These are phyloP conservation scores for Cornus suecica DNA, from an alignment of 148 eudicot species.

Conservation along the genomic window DNA sequence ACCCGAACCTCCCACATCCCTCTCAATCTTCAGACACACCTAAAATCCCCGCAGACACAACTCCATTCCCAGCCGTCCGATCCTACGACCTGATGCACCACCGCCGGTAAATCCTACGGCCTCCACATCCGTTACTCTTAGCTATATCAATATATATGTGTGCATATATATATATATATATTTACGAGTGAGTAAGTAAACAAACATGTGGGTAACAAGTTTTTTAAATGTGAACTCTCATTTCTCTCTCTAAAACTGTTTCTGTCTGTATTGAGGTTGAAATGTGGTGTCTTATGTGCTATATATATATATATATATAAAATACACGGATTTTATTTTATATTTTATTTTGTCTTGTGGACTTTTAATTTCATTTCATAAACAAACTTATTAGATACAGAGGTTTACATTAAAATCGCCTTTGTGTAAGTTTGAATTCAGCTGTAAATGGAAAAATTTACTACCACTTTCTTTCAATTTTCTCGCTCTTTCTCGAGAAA, in stretches of 20 bases:
- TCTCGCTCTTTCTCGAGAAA: no score
- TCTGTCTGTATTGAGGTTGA: constrained; percentile 1
- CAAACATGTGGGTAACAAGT: not conserved
- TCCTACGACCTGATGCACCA: not conserved
- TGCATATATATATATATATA: not conserved
- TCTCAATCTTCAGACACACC: not conserved
- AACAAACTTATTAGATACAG: no score
- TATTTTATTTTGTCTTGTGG: not conserved
- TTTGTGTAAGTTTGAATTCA: not conserved
- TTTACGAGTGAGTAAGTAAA: no score
- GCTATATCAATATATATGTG: not conserved
- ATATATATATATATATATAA: no score
- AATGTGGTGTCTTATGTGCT: not conserved
- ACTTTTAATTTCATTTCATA: no score
- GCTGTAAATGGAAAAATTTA: not conserved
- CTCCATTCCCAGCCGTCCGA: constrained; percentile 2
- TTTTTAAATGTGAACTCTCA: not conserved
- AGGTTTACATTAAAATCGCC: not conserved
- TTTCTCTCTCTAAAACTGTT: not conserved
- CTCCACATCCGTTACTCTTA: not conserved
- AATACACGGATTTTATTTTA: not conserved
- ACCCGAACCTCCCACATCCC: constrained; percentile 13
- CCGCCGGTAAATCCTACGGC: constrained; percentile 12
- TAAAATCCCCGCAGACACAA: not conserved
- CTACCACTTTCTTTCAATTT: not conserved